Evolutionary conservation across 2,329 filamentous ascomycete genomes (phyloP), one percentile per base, ranked within the genome.

Genomic region (Hypoxylon sp.): DNA sequence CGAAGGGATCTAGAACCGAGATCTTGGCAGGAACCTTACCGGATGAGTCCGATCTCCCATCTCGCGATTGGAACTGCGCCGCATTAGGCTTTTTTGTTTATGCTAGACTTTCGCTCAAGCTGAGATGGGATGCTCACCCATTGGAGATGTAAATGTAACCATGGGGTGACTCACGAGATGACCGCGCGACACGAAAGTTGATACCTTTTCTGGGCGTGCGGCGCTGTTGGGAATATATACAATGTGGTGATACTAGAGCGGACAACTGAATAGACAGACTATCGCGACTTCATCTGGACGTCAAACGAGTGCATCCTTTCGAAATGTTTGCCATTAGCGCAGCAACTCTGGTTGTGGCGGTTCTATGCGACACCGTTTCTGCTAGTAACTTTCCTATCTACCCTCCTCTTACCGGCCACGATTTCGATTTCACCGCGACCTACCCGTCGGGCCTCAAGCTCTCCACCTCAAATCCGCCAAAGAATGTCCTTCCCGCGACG

Each of bases 341-440:
- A 10, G 19, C 39, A 46, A 15, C 27, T 13, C n/a, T 17, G 17
- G 6, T 44, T 17, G 39, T 46, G 3, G 53, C 48, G 7, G 6
- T 32, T 50, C 13, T 62, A 10, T 17, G 62, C 19, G 48, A 48
- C 56, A 7, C 58, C 24, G 11, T 31, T 13, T 57, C 32, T 7
- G 51, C 19, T n/a, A 46, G 15, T 31, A 42, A 39, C 1, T 31
- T 31, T 35, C 11, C 24, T 3, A 2, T 13, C 7, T 3, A 4
- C 10, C 17, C 32, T 2, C 51, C 35, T 5, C 19, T 65, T 17
- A 50, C 21, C 13, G 65, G 65, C 13, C 50, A 65, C 47, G 57
- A 65, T 57, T 68, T 70, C 51, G 68, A 60, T 50, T 70, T 70
- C 53, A 60, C 6, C 29, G 63, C 55, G 15, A 27, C 46, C 13